phyloP scores from a whole-genome alignment of 805 yeast genomes.

The Pichia kluyveri region DNA sequence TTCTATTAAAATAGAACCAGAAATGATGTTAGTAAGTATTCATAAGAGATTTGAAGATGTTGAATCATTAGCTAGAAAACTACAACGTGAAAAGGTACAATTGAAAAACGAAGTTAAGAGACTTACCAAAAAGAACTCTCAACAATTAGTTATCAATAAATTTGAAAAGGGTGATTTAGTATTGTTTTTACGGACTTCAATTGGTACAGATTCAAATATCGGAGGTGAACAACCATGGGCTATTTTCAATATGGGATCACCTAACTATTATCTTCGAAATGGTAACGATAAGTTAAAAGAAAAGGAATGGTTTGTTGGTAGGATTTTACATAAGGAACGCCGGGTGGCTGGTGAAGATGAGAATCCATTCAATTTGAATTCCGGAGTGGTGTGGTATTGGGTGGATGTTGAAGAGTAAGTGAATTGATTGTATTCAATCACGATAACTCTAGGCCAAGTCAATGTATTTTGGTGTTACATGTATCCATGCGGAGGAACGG shows the following conservation, averaged over 20 bases:
- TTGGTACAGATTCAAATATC: conserved; percentile 4
- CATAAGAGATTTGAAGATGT: conserved; percentile 79
- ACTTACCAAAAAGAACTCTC: conserved; percentile 27
- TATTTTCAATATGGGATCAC: conserved; percentile 83
- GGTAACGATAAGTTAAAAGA: conserved; percentile 19
- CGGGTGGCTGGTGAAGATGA: conserved; percentile 27
- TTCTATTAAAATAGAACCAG: conserved; percentile 18
- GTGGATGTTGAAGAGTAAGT: conserved; percentile 37
- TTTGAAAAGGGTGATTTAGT: conserved; percentile 74
- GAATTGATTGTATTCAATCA: not conserved
- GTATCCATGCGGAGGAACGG: not conserved
- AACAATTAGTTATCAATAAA: conserved; percentile 55
- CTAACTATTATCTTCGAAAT: conserved; percentile 66
- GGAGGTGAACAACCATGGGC: conserved; percentile 65
- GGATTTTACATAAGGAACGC: conserved; percentile 43
- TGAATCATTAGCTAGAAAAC: conserved; percentile 77
- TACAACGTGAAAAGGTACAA: conserved; percentile 61
- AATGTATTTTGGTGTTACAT: too few species aligned
- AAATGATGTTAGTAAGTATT: conserved; percentile 29
- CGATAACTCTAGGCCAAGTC: too few species aligned
- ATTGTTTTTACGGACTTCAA: conserved; percentile 65
- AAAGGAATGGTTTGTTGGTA: conserved; percentile 80
- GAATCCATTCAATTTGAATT: conserved; percentile 61
- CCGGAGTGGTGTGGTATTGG: conserved; percentile 54
- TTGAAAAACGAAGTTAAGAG: conserved; percentile 38